Base-by-base conservation (phyloP, 441 rosid genomes). In the Syzygium syzygioides region DNA sequence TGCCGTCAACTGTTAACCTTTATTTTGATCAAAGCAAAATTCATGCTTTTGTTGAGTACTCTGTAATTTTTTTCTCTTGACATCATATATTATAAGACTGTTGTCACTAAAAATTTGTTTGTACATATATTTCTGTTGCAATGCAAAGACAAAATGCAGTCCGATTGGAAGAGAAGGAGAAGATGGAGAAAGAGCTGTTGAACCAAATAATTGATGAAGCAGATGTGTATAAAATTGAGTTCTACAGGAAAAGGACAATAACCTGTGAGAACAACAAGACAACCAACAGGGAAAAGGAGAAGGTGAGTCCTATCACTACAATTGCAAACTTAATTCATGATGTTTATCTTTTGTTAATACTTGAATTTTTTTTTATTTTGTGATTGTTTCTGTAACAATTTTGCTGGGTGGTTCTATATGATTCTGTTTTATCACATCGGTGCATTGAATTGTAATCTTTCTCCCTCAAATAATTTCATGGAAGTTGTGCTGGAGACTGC, bases 141-240 rank as follows among this genome's bases (percentile, higher is more conserved):
- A 32, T 84, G 32, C 84, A 28, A 86, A 96, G 99, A 88, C 91
- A 93, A 89, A 97, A 96, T 90, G 97, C 94, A 3, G 90, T 93
- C 79, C 92, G 80, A 32, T 89, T 95, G 92, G 99, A 95, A 92
- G 96, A 95, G 92, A 96, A 96, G 92, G 98, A 95, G 95, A 95
- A 93, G 95, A 94, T 45, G 87, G 99, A 96, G 87, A 96, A 92
- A 83, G 97, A 94, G 91, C 18, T 90, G 89, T 52, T 93, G 91
- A 93, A 89, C 86, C 94, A 93, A 87, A 96, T 96, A 76, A 88
- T 95, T 26, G 94, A 95, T 83, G 97, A 95, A 90, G 97, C 98
- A 4, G 92, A 92, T 53, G 95, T 91, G 18, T 97, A 71, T 91
- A 96, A 94, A 88, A 93, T 91, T 57, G 98, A 94, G 89, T 96